phyloP scores from a whole-genome alignment of 805 yeast species.

The Cyberlindnera petersonii region DNA sequence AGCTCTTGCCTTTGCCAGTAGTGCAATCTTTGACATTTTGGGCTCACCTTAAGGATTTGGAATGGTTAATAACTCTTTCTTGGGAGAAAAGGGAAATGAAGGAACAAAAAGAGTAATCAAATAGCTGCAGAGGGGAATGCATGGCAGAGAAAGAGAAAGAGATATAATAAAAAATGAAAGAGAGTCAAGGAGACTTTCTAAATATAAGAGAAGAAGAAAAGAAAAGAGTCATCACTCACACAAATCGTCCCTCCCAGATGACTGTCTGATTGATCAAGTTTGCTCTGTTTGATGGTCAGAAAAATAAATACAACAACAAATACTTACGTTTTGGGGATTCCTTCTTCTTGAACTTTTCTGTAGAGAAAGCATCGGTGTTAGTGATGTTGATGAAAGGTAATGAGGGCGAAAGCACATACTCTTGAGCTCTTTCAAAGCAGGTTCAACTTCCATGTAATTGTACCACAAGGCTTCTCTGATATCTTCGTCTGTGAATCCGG shows the following conservation, averaged over 20 bases:
- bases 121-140: too few species aligned
- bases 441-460: constrained; percentile 52
- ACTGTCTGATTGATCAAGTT: constrained; percentile 2
- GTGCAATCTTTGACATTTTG: constrained; percentile 22
- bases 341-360: constrained; percentile 24
- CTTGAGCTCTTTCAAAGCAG: constrained; percentile 43
- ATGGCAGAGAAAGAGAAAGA: too few species aligned
- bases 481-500: constrained; percentile 42
- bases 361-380: too few species aligned
- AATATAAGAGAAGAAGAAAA: background rate
- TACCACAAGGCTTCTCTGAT: constrained; percentile 57
- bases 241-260: background rate
- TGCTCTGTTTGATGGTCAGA: background rate
- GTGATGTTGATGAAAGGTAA: too few species aligned
- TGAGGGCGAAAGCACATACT: constrained; percentile 20
- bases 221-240: constrained; percentile 1
- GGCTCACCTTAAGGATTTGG: constrained; percentile 1
- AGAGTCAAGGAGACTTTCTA: constrained; percentile 6
- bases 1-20: constrained; percentile 25
- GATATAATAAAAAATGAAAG: too few species aligned
- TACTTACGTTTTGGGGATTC: constrained; percentile 42
- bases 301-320: constrained; percentile 6
- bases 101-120: too few species aligned
- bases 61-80: constrained; percentile 15
- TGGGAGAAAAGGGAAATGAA: too few species aligned